These are phyloP conservation scores for Hypoxylon rickii DNA, from an alignment of 495 filamentous ascomycete genomes.

Conservation along the genomic window DNA sequence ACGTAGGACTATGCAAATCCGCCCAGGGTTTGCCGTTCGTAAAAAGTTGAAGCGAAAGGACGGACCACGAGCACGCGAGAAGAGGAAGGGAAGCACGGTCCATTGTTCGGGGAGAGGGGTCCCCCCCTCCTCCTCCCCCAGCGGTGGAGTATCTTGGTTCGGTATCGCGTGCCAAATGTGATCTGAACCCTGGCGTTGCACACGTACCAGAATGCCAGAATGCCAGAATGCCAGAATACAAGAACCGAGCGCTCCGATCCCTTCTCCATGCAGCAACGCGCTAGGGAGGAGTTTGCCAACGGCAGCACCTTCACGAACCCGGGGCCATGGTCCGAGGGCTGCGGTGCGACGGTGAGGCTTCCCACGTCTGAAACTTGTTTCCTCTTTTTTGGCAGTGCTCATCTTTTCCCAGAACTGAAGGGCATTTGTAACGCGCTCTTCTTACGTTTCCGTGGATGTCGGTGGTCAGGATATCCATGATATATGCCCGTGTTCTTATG, in stretches of 20 bases:
- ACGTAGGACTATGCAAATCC: no score
- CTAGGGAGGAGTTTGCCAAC: neutral
- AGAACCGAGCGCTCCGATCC: conserved; percentile 24
- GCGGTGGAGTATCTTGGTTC: conserved; percentile 10
- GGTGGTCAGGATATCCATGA: no score
- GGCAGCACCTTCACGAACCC: conserved; percentile 6
- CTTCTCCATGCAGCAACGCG: conserved; percentile 8
- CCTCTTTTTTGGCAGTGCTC: neutral
- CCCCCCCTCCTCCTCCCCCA: neutral
- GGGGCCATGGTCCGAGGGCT: conserved; percentile 15
- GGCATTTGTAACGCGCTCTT: no score
- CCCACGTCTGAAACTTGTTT: conserved; percentile 2
- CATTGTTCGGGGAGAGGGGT: no score
- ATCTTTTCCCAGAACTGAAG: no score
- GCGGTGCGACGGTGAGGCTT: conserved; percentile 20
- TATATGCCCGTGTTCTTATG: no score
- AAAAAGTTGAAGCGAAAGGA: neutral
- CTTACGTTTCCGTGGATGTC: no score
- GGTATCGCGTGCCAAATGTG: neutral
- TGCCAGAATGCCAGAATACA: no score
- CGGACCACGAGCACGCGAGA: neutral
- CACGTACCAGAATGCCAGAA: no score
- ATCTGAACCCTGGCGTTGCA: no score
- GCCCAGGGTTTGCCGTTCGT: no score
- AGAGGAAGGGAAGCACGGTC: neutral